Percentiles rank a stretch among this genome's conserved stretches.
phyloP scores from a whole-genome alignment of 2,329 filamentous ascomycete genomes.

The Rhynchosporium secalis region DNA sequence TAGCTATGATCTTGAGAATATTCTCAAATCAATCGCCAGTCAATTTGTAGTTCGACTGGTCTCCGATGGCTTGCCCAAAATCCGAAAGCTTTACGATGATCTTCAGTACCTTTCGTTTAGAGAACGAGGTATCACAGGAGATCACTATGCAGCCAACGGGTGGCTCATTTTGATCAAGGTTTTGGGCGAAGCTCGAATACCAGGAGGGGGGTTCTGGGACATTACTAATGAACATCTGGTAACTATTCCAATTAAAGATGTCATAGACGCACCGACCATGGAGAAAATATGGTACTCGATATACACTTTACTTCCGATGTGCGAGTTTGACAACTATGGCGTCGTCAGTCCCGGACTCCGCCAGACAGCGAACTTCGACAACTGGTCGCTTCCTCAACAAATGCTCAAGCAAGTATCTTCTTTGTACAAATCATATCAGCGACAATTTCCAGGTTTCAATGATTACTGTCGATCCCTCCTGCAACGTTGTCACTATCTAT shows the following conservation, averaged over 20 bases:
- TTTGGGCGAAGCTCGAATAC: constrained; percentile 52
- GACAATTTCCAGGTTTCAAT: constrained; percentile 63
- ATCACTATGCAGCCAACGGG: constrained; percentile 49
- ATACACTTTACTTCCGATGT: constrained; percentile 61
- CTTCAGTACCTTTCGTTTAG: constrained; percentile 48
- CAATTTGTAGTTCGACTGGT: constrained; percentile 46
- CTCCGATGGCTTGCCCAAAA: constrained; percentile 44
- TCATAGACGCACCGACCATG: constrained; percentile 48
- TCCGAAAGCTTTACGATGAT: constrained; percentile 50
- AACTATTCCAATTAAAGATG: constrained; percentile 40
- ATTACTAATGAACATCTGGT: constrained; percentile 49
- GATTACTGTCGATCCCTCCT: constrained; percentile 62
- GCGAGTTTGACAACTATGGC: constrained; percentile 58
- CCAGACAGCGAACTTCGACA: constrained; percentile 48
- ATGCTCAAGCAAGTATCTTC: constrained; percentile 58
- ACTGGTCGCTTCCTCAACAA: constrained; percentile 60
- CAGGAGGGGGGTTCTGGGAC: constrained; percentile 61
- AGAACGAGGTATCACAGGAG: constrained; percentile 53
- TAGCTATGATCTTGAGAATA: constrained; percentile 48
- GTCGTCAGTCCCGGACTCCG: constrained; percentile 46
- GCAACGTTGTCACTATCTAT: constrained; percentile 61
- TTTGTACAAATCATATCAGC: constrained; percentile 55
- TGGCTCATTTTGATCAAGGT: constrained; percentile 61
- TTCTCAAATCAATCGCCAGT: constrained; percentile 47
- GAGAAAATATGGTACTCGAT: constrained; percentile 59